Conservation (phyloP, 2,329 filamentous ascomycete species). For the Beauveria medogensis region DNA sequence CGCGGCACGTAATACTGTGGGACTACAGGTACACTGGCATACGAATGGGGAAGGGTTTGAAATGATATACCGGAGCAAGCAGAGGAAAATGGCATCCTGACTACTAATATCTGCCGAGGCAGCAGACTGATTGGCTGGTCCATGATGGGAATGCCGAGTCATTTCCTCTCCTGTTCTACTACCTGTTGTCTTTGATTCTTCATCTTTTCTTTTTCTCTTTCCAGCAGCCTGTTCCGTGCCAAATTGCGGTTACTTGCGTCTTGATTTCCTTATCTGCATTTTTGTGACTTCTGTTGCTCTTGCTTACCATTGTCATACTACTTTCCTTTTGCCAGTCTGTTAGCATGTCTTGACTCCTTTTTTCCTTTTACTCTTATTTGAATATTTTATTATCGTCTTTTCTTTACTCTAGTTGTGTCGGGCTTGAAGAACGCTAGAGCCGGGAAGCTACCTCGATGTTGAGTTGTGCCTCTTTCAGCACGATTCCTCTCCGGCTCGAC, state of each 20-base stretch:
- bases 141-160: conserved; percentile 35
- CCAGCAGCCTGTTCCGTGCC: conserved; percentile 30
- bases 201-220: conserved; percentile 26
- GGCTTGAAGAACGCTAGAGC: conserved; percentile 3
- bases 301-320: conserved; percentile 17
- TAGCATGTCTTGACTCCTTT: conserved; percentile 20
- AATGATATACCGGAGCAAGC: conserved; percentile 15
- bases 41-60: conserved; percentile 9
- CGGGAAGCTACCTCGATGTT: neutral
- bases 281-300: conserved; percentile 7
- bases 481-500: conserved; percentile 17
- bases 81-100: conserved; percentile 23
- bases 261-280: conserved; percentile 9
- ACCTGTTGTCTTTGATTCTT: conserved; percentile 30
- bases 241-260: conserved; percentile 12
- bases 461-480: neutral
- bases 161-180: conserved; percentile 16
- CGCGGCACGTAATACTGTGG: conserved; percentile 13
- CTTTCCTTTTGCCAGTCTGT: conserved; percentile 19
- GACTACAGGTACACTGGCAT: conserved; percentile 11
- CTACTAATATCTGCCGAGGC: conserved; percentile 36
- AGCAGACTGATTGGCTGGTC: conserved; percentile 42
- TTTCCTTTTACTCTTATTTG: conserved; percentile 53
- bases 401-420: conserved; percentile 7
- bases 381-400: conserved; percentile 31